Evolutionary conservation across 495 filamentous ascomycete genomes (phyloP).

Genomic region (Daldinia vernicosa): DNA sequence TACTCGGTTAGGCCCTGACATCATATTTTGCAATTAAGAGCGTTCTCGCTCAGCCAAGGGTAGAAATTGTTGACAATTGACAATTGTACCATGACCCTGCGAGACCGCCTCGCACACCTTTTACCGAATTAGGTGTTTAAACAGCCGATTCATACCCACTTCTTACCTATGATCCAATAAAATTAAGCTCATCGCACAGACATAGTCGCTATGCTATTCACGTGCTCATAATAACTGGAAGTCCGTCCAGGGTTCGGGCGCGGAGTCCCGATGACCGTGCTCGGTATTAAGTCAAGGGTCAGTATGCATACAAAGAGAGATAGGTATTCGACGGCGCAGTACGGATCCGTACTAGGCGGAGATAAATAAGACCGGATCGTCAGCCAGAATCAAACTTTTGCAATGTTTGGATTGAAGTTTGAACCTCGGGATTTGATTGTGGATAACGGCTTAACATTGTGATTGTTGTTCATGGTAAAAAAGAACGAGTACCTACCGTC

Average conservation of each 20-base stretch:
- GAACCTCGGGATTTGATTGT: slow-evolving; percentile 11
- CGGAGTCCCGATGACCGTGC: not conserved
- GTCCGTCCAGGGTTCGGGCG: not conserved
- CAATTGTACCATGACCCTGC: not conserved
- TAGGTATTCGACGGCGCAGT: not conserved
- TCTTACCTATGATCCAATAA: not conserved
- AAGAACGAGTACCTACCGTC: not conserved
- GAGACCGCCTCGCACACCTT: not conserved
- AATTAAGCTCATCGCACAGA: not conserved
- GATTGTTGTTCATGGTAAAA: not conserved
- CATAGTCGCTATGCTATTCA: not conserved
- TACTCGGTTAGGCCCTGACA: slow-evolving; percentile 17
- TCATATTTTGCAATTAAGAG: slow-evolving; percentile 8
- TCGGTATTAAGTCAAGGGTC: not conserved
- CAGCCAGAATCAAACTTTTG: slow-evolving; percentile 1
- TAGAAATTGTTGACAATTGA: not conserved
- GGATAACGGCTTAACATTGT: not conserved
- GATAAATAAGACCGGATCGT: slow-evolving; percentile 13
- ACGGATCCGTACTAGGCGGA: not conserved
- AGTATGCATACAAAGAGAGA: not conserved
- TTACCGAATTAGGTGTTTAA: not conserved
- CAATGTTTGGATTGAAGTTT: not conserved
- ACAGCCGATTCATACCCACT: not conserved
- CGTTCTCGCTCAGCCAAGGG: not conserved
- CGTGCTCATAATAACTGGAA: not conserved